These are phyloP conservation scores for Calonectria hongkongensis DNA, from an alignment of 2,329 filamentous ascomycete genomes.

Conservation along the genomic window DNA sequence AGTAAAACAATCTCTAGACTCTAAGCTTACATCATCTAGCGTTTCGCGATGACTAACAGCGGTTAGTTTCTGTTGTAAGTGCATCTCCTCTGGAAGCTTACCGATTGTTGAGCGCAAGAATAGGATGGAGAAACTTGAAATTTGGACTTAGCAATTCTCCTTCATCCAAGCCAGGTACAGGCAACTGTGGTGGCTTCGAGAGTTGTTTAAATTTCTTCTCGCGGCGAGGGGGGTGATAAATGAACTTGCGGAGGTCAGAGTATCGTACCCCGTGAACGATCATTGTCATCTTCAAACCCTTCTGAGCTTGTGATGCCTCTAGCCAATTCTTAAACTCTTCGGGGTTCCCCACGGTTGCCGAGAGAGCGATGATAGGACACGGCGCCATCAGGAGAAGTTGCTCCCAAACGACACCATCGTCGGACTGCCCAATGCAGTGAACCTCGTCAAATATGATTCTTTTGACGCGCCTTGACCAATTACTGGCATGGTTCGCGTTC, in stretches of 20 bases:
- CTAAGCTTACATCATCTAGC: slow-evolving; percentile 80
- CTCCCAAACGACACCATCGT: slow-evolving; percentile 87
- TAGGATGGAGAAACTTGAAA: slow-evolving; percentile 79
- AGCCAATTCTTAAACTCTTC: slow-evolving; percentile 83
- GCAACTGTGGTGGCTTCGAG: slow-evolving; percentile 62
- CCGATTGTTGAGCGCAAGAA: slow-evolving; percentile 77
- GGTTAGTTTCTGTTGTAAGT: slow-evolving; percentile 29
- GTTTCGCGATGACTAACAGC: slow-evolving; percentile 71
- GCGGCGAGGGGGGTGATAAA: slow-evolving; percentile 74
- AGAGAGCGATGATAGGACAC: slow-evolving; percentile 86
- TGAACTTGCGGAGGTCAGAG: slow-evolving; percentile 85
- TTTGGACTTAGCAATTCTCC: slow-evolving; percentile 64
- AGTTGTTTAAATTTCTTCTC: slow-evolving; percentile 71
- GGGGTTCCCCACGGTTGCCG: slow-evolving; percentile 87
- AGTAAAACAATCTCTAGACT: slow-evolving; percentile 81
- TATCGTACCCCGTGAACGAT: slow-evolving; percentile 82
- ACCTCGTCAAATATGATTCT: slow-evolving; percentile 90
- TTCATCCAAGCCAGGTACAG: slow-evolving; percentile 67
- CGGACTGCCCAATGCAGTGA: slow-evolving; percentile 85
- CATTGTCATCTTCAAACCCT: slow-evolving; percentile 79
- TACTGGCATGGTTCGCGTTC: slow-evolving; percentile 72
- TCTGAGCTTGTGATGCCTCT: slow-evolving; percentile 75
- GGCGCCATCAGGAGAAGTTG: slow-evolving; percentile 84
- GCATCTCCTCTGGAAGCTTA: slow-evolving; percentile 46
- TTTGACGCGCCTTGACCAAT: slow-evolving; percentile 81